phyloP scores from a whole-genome alignment of 768 basidiomycete genomes.

The Boletus speciosus region DNA sequence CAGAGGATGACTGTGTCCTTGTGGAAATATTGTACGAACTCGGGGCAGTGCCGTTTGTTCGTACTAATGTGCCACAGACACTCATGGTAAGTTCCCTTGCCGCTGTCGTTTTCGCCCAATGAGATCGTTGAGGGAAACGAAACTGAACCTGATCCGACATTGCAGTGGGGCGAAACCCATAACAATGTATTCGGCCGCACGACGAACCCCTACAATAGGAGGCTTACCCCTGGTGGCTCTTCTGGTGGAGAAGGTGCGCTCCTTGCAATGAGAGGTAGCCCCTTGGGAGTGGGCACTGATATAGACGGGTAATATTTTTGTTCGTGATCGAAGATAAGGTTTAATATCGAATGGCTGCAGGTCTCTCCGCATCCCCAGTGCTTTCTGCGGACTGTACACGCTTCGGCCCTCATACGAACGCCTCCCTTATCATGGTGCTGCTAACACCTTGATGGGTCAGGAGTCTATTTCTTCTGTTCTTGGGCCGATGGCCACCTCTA shows the following conservation, averaged over 20 bases:
- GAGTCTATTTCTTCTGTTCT: conserved; percentile 72
- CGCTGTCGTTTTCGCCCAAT: not conserved
- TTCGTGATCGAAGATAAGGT: not conserved
- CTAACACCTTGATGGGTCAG: conserved; percentile 68
- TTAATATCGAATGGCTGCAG: conserved; percentile 30
- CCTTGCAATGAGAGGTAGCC: conserved; percentile 46
- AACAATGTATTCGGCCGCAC: conserved; percentile 83
- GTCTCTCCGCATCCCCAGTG: conserved; percentile 70
- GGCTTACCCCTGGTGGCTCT: conserved; percentile 74
- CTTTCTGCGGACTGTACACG: conserved; percentile 69
- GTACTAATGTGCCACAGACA: conserved; percentile 76
- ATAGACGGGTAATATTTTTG: conserved; percentile 57
- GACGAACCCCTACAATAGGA: conserved; percentile 69
- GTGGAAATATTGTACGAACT: conserved; percentile 60
- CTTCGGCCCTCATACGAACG: conserved; percentile 70
- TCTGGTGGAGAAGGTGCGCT: conserved; percentile 87
- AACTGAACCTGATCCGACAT: not conserved
- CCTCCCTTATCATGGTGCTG: conserved; percentile 64
- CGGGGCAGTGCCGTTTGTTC: conserved; percentile 72
- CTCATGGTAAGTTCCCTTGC: conserved; percentile 49
- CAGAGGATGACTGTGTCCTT: conserved; percentile 59
- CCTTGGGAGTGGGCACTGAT: conserved; percentile 74
- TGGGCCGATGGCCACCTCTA: conserved; percentile 67
- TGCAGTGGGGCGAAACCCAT: conserved; percentile 73
- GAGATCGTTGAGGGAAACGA: not conserved